Evolutionary conservation across 176 grass and related monocot species (phyloP), one percentile per base, ranked within the genome.

Genomic region (Oryza brachyantha): DNA sequence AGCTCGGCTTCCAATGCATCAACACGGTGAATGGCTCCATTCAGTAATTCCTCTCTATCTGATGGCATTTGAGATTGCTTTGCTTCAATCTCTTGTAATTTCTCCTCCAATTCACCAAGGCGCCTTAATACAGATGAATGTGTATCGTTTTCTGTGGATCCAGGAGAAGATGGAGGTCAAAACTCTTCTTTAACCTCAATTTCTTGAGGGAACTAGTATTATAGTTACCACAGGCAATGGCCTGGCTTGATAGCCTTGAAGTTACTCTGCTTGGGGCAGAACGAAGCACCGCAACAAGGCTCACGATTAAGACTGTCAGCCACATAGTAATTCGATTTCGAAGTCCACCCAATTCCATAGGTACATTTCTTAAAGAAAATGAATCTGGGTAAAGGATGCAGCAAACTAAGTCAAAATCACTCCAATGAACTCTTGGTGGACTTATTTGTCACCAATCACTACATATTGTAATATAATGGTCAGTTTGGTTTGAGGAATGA

Each of bases 1-100:
- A 95, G 84, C 68, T 99, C 96, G 75, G 92, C 92, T 86, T 99
- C 96, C 76, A 99, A 89, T 43, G 86, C 92, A 81, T 95, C 90
- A 29, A 95, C 90, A 45, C 96, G 90, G 28, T 42, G 17, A 29
- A 91, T 50, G 21, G 92, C 77, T 68, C 84, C 76, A 63, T 89
- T 79, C 64, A 99, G 88, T 78, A 91, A 55, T 72, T 93, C 96
- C 74, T 91, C 89, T 73, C 95, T 95, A 70, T 99, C 92, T 36
- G 43, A 46, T 70, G 96, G 96, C 88, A 99, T 85, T 77, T 95
- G 60, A 58, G 90, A 87, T 71, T 88, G 86, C 67, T 93, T 91
- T 82, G 80, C 34, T 87, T 99, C 85, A 74, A 99, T 82, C 59
- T 41, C 17, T 29, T 82, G 70, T 36, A 95, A 12, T 52, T 95